These are phyloP conservation scores for Naegleria gruberi DNA, from an alignment of 208 protist genomes.

Conservation along the genomic window DNA sequence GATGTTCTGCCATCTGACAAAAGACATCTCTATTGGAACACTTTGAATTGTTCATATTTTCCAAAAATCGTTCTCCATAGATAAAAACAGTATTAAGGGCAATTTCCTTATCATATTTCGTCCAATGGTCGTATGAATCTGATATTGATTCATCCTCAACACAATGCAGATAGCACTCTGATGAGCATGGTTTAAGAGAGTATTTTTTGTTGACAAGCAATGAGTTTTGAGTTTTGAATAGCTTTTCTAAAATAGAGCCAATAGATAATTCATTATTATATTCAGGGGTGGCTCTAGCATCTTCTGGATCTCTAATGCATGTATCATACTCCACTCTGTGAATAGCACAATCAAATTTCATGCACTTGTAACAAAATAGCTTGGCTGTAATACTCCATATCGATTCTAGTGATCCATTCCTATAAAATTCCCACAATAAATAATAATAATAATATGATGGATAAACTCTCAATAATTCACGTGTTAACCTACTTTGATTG, in stretches of 20 bases:
- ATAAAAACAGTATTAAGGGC: neutral
- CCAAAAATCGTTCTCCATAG: neutral
- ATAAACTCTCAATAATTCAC: too few species aligned
- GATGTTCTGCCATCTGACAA: neutral
- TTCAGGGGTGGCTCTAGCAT: neutral
- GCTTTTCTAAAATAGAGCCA: neutral
- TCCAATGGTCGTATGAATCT: neutral
- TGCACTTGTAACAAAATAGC: neutral
- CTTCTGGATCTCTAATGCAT: neutral
- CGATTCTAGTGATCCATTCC: neutral
- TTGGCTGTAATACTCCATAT: neutral
- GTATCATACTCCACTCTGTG: neutral
- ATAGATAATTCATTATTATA: neutral
- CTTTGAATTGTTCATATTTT: neutral
- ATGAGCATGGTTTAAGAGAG: neutral
- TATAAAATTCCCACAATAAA: too few species aligned
- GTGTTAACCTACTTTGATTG: neutral
- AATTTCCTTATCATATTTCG: neutral
- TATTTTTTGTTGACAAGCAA: neutral
- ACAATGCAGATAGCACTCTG: too few species aligned
- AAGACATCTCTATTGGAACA: neutral
- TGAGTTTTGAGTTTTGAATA: neutral
- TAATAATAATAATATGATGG: too few species aligned
- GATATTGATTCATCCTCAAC: neutral
- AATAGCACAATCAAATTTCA: neutral